A percentile compares a stretch with the other conserved stretches of the same genome.
phyloP scores from a whole-genome alignment of 169 alveolate genomes.

The Plasmodium ovale region DNA sequence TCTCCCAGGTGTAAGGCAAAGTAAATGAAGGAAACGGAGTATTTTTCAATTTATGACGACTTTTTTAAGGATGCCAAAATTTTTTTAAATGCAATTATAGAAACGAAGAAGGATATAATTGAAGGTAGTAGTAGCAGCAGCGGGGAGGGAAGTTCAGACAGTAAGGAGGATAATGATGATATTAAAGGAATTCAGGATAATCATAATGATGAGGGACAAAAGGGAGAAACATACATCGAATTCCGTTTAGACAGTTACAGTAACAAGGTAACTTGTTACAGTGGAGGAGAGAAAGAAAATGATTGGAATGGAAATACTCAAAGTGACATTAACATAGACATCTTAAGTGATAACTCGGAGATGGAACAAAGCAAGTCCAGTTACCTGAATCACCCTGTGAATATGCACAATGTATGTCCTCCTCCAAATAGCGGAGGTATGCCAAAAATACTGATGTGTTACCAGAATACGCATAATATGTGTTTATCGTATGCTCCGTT shows the following conservation, averaged over 20 bases:
- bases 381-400: background rate
- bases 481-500: constrained; percentile 42
- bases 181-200: background rate
- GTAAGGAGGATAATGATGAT: background rate
- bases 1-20: no score
- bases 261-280: constrained; percentile 5
- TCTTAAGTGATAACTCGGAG: background rate
- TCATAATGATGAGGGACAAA: background rate
- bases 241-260: constrained; percentile 1
- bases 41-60: constrained; percentile 37
- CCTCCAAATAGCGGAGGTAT: background rate
- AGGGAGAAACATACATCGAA: constrained; percentile 6
- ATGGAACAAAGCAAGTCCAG: background rate
- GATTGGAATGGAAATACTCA: background rate
- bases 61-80: constrained; percentile 72
- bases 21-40: constrained; percentile 36
- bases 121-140: constrained; percentile 35
- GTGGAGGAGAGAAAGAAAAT: background rate
- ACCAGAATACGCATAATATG: constrained; percentile 41
- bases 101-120: constrained; percentile 29
- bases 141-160: constrained; percentile 6
- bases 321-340: background rate
- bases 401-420: no score
- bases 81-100: constrained; percentile 50
- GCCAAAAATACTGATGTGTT: constrained; percentile 45